Base-by-base conservation (phyloP, 768 basidiomycete genomes). In the Rhodotorula kratochvilovae region DNA sequence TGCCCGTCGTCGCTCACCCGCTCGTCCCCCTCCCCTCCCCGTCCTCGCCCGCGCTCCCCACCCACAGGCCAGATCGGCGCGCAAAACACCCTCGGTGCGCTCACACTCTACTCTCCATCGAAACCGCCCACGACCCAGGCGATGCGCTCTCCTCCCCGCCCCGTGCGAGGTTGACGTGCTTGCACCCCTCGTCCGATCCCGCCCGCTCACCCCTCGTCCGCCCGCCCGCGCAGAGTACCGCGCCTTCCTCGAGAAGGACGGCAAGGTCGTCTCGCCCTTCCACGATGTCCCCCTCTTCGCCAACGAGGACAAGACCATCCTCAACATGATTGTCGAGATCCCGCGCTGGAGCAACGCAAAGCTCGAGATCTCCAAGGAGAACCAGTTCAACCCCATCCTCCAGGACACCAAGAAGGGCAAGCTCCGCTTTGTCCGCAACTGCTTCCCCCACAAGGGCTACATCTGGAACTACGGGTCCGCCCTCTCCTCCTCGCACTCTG, bases 271-370 rank as follows among this genome's bases (percentile, higher is more conserved):
- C 66, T 92, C 91, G 19, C 84, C 89, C 70, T 92, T 88, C 86
- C 96, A 98, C 80, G 96, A 99, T 83, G 90, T 99, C 55, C 81
- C 95, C 19, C 92, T 98, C 79, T 97, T 96, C 81, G 93, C 93
- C 65, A 92, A 99, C 83, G 91, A 89, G 84, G 88, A 84, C 83
- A 90, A 90, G 81, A 91, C 91, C 79, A 89, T 97, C 84, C 86
- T 96, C 83, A 98, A 97, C 89, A 97, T 98, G 92, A 84, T 96
- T 81, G 93, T 96, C 82, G 92, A 96, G 83, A 76, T 95, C 67
- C 96, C 96, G 60, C 90, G 96, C 79, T 99, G 96, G 96, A 96
- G 94, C 81, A 97, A 99, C 85, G 96, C 96, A 64, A 98, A 99
- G 86, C 90, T 98, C 90, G 96, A 99, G 83, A 96, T 96, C 81